Conservation (phyloP, 83 land plant genomes). For the Thuja plicata region DNA sequence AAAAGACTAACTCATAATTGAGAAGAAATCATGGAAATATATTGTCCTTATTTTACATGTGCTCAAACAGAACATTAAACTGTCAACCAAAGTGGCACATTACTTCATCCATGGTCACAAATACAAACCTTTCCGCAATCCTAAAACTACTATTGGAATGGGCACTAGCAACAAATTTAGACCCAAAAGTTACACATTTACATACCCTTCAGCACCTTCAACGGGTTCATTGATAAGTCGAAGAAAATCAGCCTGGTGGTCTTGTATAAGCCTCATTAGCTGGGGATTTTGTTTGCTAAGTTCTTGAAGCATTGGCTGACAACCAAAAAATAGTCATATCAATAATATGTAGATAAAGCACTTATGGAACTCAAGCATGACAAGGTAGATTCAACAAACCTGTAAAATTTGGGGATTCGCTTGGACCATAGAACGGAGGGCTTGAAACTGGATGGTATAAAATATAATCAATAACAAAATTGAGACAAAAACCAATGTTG, state of each 20-base stretch:
- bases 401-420: conserved; percentile 92
- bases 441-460: conserved; percentile 50
- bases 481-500: neutral
- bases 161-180: neutral
- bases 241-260: conserved; percentile 95
- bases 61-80: neutral
- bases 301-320: conserved; percentile 97
- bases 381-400: conserved; percentile 35
- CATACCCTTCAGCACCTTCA: conserved; percentile 65
- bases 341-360: neutral
- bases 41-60: neutral
- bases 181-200: neutral
- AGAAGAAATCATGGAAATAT: neutral
- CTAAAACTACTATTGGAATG: neutral
- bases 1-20: no score
- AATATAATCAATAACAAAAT: neutral
- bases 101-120: neutral
- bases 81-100: neutral
- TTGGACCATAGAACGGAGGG: conserved; percentile 51
- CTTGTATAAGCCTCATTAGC: conserved; percentile 83
- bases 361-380: neutral
- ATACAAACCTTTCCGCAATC: neutral
- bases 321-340: conserved; percentile 9
- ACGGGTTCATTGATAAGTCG: conserved; percentile 87
- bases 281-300: conserved; percentile 95